phyloP scores from a whole-genome alignment of 2,329 filamentous ascomycete genomes.

The Tolypocladium tundrense region DNA sequence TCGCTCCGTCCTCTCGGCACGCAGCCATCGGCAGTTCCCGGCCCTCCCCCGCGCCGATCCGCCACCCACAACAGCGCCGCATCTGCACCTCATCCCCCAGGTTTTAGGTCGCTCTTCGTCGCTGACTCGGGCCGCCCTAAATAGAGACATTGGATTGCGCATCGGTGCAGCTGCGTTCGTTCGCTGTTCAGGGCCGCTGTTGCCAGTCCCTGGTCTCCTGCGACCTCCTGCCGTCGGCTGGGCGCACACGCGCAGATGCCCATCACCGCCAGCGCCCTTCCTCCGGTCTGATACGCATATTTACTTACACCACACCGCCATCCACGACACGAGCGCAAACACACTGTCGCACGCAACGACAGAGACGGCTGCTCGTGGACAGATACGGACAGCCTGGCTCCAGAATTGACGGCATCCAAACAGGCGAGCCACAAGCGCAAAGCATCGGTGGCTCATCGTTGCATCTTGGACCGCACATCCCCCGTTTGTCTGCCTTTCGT shows the following conservation, averaged over 20 bases:
- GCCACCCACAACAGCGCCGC: not conserved
- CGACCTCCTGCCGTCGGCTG: not conserved
- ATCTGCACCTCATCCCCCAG: not conserved
- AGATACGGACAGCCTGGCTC: not conserved
- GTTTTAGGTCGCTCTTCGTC: not conserved
- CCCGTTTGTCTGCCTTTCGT: not conserved
- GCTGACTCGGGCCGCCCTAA: not conserved
- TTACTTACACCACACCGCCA: not conserved
- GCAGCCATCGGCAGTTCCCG: slow-evolving; percentile 2
- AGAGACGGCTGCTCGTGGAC: not conserved
- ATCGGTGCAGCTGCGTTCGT: not conserved
- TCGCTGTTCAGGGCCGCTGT: not conserved
- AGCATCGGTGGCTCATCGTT: not conserved
- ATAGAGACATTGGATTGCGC: not conserved
- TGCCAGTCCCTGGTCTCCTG: not conserved
- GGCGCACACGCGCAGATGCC: not conserved
- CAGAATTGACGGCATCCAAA: not conserved
- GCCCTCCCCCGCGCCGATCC: slow-evolving; percentile 2
- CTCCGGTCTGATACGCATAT: not conserved
- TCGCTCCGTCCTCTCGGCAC: not conserved
- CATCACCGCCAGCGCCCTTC: not conserved
- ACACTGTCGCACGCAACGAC: not conserved
- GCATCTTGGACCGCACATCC: not conserved
- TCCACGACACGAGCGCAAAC: not conserved
- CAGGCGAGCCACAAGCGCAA: not conserved